These are phyloP conservation scores for Trametes polyzona DNA, from an alignment of 1,284 basidiomycete species.

Conservation along the genomic window DNA sequence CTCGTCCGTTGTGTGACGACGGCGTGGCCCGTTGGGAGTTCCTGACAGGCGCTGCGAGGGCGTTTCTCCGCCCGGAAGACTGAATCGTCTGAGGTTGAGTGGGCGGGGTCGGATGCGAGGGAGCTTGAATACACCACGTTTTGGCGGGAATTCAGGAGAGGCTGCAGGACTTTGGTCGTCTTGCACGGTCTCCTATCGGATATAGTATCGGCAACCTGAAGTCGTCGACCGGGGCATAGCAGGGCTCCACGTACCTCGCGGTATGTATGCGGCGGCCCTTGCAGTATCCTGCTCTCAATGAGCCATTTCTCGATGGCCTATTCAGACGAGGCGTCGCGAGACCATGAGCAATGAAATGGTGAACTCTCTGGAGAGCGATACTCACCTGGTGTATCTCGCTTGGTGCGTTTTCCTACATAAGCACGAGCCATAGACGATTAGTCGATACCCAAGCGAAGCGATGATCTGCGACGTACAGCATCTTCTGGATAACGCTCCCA, in stretches of 20 bases:
- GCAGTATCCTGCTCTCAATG: constrained; percentile 1
- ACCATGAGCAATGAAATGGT: too few relatives aligned
- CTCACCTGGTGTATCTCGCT: constrained; percentile 15
- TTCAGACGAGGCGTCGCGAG: not conserved
- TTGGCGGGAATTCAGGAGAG: not conserved
- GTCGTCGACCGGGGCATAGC: not conserved
- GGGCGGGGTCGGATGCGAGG: constrained; percentile 5
- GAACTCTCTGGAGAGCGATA: too few relatives aligned
- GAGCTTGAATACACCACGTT: not conserved
- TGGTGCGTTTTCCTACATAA: not conserved
- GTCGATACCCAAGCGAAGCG: too few relatives aligned
- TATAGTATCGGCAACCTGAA: too few relatives aligned
- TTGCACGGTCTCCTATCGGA: too few relatives aligned
- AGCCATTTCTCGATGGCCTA: constrained; percentile 13
- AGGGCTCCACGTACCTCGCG: not conserved
- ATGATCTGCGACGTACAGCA: constrained; percentile 4
- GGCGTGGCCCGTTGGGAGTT: not conserved
- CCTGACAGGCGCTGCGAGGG: not conserved
- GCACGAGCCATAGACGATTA: not conserved
- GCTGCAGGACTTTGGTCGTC: too few relatives aligned
- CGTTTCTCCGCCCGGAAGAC: not conserved
- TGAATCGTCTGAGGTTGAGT: constrained; percentile 1
- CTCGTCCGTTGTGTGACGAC: constrained; percentile 12
- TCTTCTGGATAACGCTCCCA: constrained; percentile 11
- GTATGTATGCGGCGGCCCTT: not conserved